Conservation (phyloP, 75 land plant species). For the Pinus albicaulis region DNA sequence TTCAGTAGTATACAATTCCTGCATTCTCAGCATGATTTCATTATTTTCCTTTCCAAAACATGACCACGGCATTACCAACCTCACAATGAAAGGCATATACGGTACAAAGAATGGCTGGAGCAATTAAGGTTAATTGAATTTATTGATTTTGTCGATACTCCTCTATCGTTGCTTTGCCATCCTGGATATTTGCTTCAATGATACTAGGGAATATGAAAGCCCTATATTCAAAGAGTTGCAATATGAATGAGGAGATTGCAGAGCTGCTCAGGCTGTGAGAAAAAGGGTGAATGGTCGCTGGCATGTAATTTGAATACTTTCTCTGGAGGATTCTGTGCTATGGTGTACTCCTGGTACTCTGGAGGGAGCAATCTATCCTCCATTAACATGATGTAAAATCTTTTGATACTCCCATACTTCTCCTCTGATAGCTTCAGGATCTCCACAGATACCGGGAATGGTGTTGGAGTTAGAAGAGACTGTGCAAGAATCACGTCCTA, state of each 20-base stretch:
- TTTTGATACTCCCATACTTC: slow-evolving; percentile 18
- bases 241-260: slow-evolving; percentile 6
- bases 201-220: too few relatives aligned
- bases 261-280: slow-evolving; percentile 23
- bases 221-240: not conserved
- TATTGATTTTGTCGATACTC: too few relatives aligned
- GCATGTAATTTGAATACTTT: slow-evolving; percentile 7
- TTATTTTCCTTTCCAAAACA: too few relatives aligned
- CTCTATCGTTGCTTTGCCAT: too few relatives aligned
- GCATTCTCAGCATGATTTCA: too few relatives aligned
- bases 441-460: slow-evolving; percentile 8
- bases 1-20: too few relatives aligned
- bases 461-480: slow-evolving; percentile 5
- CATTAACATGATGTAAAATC: slow-evolving; percentile 20
- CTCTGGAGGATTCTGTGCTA: slow-evolving; percentile 23
- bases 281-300: slow-evolving; percentile 23
- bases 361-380: slow-evolving; percentile 6
- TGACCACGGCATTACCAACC: too few relatives aligned
- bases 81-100: too few relatives aligned
- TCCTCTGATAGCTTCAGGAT: slow-evolving; percentile 11
- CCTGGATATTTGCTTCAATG: too few relatives aligned
- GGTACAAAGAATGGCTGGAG: too few relatives aligned
- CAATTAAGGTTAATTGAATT: too few relatives aligned
- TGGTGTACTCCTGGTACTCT: slow-evolving; percentile 12
- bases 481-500: slow-evolving; percentile 23